Evolutionary conservation across 2,329 filamentous ascomycete genomes (phyloP).

Genomic region (Ophiostoma sp.): DNA sequence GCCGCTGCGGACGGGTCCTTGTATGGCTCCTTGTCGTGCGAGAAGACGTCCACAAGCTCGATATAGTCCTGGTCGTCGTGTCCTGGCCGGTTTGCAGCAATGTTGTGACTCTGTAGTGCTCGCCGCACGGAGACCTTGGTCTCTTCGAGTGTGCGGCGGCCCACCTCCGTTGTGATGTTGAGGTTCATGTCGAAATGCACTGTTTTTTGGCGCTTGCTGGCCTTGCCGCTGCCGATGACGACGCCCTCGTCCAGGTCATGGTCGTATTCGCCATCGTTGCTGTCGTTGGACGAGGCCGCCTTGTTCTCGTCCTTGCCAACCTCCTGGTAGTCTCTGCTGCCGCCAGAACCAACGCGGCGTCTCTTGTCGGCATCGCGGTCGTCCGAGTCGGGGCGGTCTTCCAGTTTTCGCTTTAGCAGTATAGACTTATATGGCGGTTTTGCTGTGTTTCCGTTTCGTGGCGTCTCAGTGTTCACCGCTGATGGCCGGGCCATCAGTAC

Average conservation of each 20-base stretch:
- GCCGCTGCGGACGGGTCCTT: constrained; percentile 16
- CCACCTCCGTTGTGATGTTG: constrained; percentile 52
- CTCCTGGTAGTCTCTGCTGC: background rate
- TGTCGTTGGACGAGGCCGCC: background rate
- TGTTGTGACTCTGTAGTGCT: constrained; percentile 52
- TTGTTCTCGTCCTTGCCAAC: background rate
- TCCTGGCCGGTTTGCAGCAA: constrained; percentile 38
- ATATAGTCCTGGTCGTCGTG: constrained; percentile 52
- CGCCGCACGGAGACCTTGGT: constrained; percentile 51
- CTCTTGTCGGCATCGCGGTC: constrained; percentile 15
- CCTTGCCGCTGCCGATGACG: constrained; percentile 26
- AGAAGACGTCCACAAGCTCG: constrained; percentile 54
- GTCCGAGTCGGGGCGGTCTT: constrained; percentile 18
- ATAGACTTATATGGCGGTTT: constrained; percentile 25
- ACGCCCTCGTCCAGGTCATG: constrained; percentile 7
- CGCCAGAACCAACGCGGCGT: background rate
- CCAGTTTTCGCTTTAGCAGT: constrained; percentile 23
- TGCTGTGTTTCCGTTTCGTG: background rate
- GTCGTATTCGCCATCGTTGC: background rate
- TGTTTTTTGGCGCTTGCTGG: constrained; percentile 47
- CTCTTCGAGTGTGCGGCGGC: constrained; percentile 48
- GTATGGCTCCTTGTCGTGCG: constrained; percentile 43
- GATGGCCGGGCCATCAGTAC: constrained; percentile 12
- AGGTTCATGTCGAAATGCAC: constrained; percentile 55
- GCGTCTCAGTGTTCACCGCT: background rate